Base-by-base conservation (phyloP, 805 yeast species). In the Spencermartinsiella europaea region DNA sequence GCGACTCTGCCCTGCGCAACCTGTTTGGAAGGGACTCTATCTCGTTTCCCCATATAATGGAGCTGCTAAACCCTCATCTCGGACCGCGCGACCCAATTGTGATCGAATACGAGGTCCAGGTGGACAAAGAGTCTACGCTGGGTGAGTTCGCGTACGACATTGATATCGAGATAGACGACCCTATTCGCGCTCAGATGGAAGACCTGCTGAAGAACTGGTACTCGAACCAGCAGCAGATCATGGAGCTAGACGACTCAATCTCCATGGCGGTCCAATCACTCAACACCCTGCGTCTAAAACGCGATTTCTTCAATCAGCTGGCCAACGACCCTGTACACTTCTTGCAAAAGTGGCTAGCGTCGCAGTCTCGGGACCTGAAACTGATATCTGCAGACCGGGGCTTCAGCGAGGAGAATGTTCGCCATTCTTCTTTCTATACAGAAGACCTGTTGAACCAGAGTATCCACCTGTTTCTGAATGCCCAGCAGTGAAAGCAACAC, bases 331-430 rank as follows among this genome's bases (percentile, higher is more conserved):
- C 99, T 0, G 83, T 81, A 2, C 74, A 74, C 20, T 86, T 88
- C 57, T 68, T 93, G 55, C 72, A 81, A 46, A 74, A 79, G 43
- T 85, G 95, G 77, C 71, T 81, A 51, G 83, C 81, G 38, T 82
- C 88, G 38, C 95, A 93, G 64, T 73, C 88, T 14, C 86, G 88
- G 49, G 85, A 91, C 40, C 73, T 93, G 59, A 89, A 85, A 67
- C 85, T 91, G 12, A 73, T 93, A 53, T 77, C 88, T 49, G 89
- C 95, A 54, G 98, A 93, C 57, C 93, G 85, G 57, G 91, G 90
- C 7, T 85, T 81, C 66, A 82, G 81, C 61, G 97, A 91, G 67
- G 97, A 90, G 61, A 72, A 78, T 17, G 95, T 88, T 3, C 80
- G 99, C 69, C 77, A 84, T 58, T 79, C 96, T 2, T 80, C 81